Evolutionary conservation across 2,329 filamentous ascomycete species (phyloP).

Genomic region (Bimuria novae-zelandiae): DNA sequence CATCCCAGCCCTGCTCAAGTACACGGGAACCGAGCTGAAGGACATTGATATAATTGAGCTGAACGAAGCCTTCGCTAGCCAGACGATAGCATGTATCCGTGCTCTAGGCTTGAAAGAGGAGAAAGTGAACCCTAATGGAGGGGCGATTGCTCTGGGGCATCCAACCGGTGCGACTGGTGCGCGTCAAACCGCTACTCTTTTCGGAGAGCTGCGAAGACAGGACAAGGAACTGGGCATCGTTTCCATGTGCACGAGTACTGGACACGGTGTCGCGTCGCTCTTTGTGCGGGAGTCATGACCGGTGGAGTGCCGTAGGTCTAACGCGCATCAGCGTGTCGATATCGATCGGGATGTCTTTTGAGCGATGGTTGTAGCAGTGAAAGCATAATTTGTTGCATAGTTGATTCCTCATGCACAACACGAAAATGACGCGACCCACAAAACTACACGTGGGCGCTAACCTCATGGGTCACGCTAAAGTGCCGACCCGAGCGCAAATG

Average conservation of each 20-base stretch:
- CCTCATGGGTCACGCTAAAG: slow-evolving; percentile 1
- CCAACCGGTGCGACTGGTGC: slow-evolving; percentile 76
- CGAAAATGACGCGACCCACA: slow-evolving; percentile 1
- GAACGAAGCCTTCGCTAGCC: slow-evolving; percentile 96
- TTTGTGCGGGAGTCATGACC: slow-evolving; percentile 35
- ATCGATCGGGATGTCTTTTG: not conserved
- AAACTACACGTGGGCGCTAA: slow-evolving; percentile 4
- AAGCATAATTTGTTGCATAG: not conserved
- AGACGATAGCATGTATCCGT: slow-evolving; percentile 87
- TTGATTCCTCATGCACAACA: not conserved
- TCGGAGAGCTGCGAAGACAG: slow-evolving; percentile 69
- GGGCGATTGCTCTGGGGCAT: slow-evolving; percentile 82
- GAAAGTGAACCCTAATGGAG: slow-evolving; percentile 81
- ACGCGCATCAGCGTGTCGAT: not conserved
- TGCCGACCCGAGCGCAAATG: slow-evolving; percentile 5
- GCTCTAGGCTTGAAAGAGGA: slow-evolving; percentile 68
- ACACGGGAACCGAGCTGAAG: slow-evolving; percentile 74
- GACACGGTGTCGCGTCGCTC: slow-evolving; percentile 37
- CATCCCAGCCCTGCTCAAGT: slow-evolving; percentile 78
- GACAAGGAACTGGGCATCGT: slow-evolving; percentile 80
- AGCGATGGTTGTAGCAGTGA: not conserved
- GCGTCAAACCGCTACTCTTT: slow-evolving; percentile 80
- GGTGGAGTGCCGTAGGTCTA: too few relatives aligned
- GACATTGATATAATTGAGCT: slow-evolving; percentile 91
- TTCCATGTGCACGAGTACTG: slow-evolving; percentile 71